phyloP scores from a whole-genome alignment of 345 rosid genomes.

The Salix viminalis region DNA sequence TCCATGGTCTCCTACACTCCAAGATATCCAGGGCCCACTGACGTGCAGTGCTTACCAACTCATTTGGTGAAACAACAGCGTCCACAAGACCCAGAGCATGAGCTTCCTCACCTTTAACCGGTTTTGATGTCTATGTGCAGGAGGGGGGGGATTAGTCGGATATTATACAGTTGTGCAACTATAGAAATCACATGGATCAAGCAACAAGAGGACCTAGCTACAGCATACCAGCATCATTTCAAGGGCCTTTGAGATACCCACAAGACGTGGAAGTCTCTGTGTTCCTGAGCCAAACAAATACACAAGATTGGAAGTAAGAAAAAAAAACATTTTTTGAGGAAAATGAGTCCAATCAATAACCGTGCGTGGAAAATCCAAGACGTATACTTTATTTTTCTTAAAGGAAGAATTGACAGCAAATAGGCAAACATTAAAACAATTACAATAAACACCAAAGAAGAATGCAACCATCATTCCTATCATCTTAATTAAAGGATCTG shows the following conservation, averaged over 20 bases:
- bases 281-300: constrained; percentile 62
- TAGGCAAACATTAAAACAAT: neutral
- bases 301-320: constrained; percentile 10
- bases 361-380: too few species aligned
- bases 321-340: neutral
- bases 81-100: constrained; percentile 71
- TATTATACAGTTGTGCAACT: neutral
- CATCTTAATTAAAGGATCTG: neutral
- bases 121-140: constrained; percentile 62
- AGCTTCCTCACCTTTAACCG: constrained; percentile 72
- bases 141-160: neutral
- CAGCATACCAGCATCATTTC: constrained; percentile 92
- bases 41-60: constrained; percentile 66
- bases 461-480: neutral
- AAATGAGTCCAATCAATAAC: neutral
- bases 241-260: constrained; percentile 84
- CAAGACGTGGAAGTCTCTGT: constrained; percentile 98
- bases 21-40: constrained; percentile 79
- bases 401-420: neutral
- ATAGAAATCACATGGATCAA: constrained; percentile 11
- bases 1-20: constrained; percentile 76
- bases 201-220: constrained; percentile 13
- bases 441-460: neutral
- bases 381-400: neutral
- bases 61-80: constrained; percentile 63